A percentile compares a stretch with the other conserved stretches of the same genome.
Conservation (phyloP, 1,284 basidiomycete species). For the Apiotrichum domesticum region DNA sequence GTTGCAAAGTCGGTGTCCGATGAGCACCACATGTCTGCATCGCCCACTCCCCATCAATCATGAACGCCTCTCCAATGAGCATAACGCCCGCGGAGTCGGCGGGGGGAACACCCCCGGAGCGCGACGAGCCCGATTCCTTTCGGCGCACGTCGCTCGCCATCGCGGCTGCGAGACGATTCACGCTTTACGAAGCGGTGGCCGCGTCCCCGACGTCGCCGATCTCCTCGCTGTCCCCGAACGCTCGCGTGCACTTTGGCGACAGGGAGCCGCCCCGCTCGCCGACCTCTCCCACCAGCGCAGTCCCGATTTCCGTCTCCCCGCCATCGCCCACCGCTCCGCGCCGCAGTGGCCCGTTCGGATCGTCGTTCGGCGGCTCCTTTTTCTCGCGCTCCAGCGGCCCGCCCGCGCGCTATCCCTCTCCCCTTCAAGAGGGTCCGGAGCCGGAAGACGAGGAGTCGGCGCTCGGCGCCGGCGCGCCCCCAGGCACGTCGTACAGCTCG, state of each 20-base stretch:
- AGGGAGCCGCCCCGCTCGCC: not conserved
- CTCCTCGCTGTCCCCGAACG: not conserved
- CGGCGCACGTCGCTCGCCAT: conserved; percentile 18
- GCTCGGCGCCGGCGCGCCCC: not conserved
- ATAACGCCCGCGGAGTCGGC: not conserved
- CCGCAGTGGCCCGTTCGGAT: not conserved
- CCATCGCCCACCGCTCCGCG: not conserved
- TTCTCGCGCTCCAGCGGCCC: not conserved
- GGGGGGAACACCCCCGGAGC: not conserved
- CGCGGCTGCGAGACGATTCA: conserved; percentile 17
- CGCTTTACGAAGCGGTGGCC: conserved; percentile 4
- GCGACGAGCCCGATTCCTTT: not conserved
- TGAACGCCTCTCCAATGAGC: conserved; percentile 2
- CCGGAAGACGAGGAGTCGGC: not conserved
- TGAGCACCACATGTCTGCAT: not conserved
- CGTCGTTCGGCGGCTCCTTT: not conserved
- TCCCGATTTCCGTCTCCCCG: not conserved
- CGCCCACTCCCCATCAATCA: not conserved
- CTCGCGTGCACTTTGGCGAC: not conserved
- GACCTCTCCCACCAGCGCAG: not conserved
- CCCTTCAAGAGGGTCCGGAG: not conserved
- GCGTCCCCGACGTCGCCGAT: not conserved
- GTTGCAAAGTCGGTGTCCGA: too few species aligned
- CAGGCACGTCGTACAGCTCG: not conserved
- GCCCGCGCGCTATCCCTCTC: not conserved